Evolutionary conservation across 1,284 basidiomycete species (phyloP).

Genomic region (Moesziomyces sp.): DNA sequence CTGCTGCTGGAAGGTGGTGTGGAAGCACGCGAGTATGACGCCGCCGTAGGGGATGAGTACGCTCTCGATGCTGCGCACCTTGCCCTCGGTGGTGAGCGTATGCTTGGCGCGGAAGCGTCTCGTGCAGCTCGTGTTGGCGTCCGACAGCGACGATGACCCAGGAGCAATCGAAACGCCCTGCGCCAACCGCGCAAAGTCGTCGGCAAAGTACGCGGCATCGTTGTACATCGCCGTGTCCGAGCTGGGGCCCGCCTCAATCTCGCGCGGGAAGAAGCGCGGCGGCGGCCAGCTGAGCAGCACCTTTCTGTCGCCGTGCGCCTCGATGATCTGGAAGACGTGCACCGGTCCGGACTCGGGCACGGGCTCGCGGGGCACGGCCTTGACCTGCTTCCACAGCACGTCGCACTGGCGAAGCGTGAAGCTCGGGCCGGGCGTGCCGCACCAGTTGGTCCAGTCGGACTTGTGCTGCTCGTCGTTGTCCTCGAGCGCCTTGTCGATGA

Average conservation of each 20-base stretch:
- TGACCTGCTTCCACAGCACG: conserved; percentile 42
- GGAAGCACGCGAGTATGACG: conserved; percentile 71
- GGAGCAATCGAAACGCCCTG: conserved; percentile 74
- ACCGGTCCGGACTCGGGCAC: conserved; percentile 53
- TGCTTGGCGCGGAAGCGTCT: conserved; percentile 87
- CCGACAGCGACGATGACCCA: conserved; percentile 69
- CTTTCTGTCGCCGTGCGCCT: conserved; percentile 71
- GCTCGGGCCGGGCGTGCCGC: conserved; percentile 75
- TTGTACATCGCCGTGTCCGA: conserved; percentile 45
- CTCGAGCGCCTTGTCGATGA: conserved; percentile 74
- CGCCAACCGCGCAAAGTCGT: conserved; percentile 83
- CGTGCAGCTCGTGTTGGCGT: conserved; percentile 91
- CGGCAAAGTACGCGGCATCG: conserved; percentile 77
- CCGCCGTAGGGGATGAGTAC: conserved; percentile 92
- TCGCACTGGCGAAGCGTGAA: conserved; percentile 67
- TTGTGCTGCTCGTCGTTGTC: conserved; percentile 84
- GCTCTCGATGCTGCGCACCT: conserved; percentile 78
- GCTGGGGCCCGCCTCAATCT: conserved; percentile 13
- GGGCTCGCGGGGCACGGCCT: conserved; percentile 10
- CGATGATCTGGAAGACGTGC: conserved; percentile 84
- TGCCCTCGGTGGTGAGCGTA: conserved; percentile 73
- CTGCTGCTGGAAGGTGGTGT: conserved; percentile 65
- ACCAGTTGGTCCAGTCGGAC: conserved; percentile 92
- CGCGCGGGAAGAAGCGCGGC: conserved; percentile 47
- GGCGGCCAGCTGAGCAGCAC: conserved; percentile 89